Percentiles rank a stretch among this genome's conserved stretches.
Evolutionary conservation across 306 rosid genomes (phyloP).

Genomic region (Comarum palustre): DNA sequence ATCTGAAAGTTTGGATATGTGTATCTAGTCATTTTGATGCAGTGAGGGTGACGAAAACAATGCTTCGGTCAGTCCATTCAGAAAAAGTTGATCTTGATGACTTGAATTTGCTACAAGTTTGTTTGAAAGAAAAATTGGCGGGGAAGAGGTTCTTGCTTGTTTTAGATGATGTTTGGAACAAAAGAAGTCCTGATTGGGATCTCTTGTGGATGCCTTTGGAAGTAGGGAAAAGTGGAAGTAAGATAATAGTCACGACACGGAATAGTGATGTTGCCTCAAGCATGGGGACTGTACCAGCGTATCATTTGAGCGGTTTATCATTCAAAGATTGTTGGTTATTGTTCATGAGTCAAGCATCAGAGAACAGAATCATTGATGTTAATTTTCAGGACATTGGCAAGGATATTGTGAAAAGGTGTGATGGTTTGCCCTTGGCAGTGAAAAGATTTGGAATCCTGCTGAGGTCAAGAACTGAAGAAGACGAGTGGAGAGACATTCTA

Average conservation of each 20-base stretch:
- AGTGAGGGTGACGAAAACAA: conserved; percentile 37
- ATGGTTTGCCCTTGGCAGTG: conserved; percentile 47
- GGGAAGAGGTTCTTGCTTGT: conserved; percentile 42
- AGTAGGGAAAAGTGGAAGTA: conserved; percentile 41
- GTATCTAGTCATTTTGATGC: conserved; percentile 38
- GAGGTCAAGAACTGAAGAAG: conserved; percentile 22
- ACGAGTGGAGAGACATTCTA: conserved; percentile 41
- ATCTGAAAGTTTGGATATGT: conserved; percentile 25
- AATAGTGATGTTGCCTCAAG: conserved; percentile 36
- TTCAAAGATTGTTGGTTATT: conserved; percentile 41
- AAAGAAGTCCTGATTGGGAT: conserved; percentile 46
- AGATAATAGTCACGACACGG: conserved; percentile 47
- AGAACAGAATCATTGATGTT: conserved; percentile 6
- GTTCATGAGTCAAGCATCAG: conserved; percentile 41
- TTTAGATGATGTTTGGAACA: conserved; percentile 45
- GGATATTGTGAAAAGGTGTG: conserved; percentile 35
- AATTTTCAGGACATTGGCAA: conserved; percentile 33
- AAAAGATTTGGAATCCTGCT: conserved; percentile 41
- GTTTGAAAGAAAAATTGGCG: conserved; percentile 26
- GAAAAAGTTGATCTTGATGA: conserved; percentile 30
- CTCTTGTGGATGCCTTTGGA: conserved; percentile 34
- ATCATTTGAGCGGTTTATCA: conserved; percentile 26
- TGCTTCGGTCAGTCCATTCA: conserved; percentile 27
- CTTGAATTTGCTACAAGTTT: conserved; percentile 48
- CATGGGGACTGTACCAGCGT: conserved; percentile 31